Conservation (phyloP, 140 eudicot species). For the Flaveria floridana region DNA sequence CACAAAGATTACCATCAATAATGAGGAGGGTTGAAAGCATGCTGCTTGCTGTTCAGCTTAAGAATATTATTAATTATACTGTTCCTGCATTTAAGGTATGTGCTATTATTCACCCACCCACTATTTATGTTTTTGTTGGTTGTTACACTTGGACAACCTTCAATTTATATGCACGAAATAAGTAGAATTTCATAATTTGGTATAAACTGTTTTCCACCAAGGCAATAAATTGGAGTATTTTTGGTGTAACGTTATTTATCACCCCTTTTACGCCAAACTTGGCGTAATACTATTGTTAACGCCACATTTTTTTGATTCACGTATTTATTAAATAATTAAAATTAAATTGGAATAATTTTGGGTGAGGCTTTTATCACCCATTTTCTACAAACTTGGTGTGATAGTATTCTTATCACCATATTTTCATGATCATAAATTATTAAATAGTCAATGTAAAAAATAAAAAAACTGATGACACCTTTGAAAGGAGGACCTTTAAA, state of each 20-base stretch:
- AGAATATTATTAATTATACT: slow-evolving; percentile 57
- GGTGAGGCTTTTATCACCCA: too few relatives aligned
- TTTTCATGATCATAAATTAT: too few relatives aligned
- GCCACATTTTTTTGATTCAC: neutral
- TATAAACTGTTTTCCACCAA: neutral
- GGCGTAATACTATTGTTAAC: neutral
- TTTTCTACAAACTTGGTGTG: too few relatives aligned
- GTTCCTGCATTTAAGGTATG: slow-evolving; percentile 74
- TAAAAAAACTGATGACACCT: neutral
- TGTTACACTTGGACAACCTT: neutral
- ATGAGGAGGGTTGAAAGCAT: slow-evolving; percentile 99
- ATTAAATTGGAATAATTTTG: too few relatives aligned
- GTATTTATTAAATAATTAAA: neutral
- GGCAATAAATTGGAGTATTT: neutral
- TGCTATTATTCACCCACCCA: neutral
- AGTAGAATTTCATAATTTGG: neutral
- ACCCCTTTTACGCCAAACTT: neutral
- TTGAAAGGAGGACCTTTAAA: neutral
- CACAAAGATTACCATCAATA: slow-evolving; percentile 91
- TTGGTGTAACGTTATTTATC: neutral
- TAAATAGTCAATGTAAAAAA: too few relatives aligned
- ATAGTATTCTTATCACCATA: neutral
- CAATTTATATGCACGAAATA: neutral
- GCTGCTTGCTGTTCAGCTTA: slow-evolving; percentile 93
- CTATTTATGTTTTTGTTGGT: neutral